A percentile compares a stretch with the other conserved stretches of the same genome.
phyloP scores from a whole-genome alignment of 106 monocot species.

The Ottelia alismoides region DNA sequence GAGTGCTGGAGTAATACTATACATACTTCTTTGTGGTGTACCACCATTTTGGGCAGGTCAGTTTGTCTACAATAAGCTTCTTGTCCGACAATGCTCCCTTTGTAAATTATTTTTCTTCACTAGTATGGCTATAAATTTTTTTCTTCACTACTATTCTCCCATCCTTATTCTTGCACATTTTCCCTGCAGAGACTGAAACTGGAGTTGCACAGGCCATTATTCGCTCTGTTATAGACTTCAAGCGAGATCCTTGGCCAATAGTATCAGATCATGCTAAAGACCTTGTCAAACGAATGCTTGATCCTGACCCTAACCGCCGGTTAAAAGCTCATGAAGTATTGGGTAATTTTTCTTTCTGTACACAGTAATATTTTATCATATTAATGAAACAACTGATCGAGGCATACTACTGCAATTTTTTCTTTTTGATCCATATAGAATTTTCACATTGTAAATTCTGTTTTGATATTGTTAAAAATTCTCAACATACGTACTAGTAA shows the following conservation, averaged over 20 bases:
- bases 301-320: constrained; percentile 11
- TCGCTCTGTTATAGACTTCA: constrained; percentile 11
- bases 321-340: constrained; percentile 16
- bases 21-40: constrained; percentile 18
- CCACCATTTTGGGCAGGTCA: constrained; percentile 23
- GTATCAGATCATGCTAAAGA: constrained; percentile 19
- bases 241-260: constrained; percentile 18
- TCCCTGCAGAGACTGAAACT: constrained; percentile 7
- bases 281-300: constrained; percentile 10
- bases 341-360: constrained; percentile 6
- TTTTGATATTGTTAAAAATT: too few relatives aligned
- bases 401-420: too few relatives aligned
- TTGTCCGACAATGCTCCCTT: too few relatives aligned
- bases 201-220: constrained; percentile 19
- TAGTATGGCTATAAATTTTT: too few relatives aligned
- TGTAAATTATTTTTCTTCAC: too few relatives aligned
- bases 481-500: too few relatives aligned
- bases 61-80: too few relatives aligned
- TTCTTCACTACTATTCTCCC: too few relatives aligned
- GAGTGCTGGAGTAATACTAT: constrained; percentile 20
- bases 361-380: too few relatives aligned
- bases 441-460: too few relatives aligned
- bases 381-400: too few relatives aligned
- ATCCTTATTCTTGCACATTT: not conserved
- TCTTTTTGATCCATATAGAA: too few relatives aligned